A percentile compares a stretch with the other conserved stretches of the same genome.
phyloP scores from a whole-genome alignment of 1,284 basidiomycete genomes.

The Schizopora paradoxa region DNA sequence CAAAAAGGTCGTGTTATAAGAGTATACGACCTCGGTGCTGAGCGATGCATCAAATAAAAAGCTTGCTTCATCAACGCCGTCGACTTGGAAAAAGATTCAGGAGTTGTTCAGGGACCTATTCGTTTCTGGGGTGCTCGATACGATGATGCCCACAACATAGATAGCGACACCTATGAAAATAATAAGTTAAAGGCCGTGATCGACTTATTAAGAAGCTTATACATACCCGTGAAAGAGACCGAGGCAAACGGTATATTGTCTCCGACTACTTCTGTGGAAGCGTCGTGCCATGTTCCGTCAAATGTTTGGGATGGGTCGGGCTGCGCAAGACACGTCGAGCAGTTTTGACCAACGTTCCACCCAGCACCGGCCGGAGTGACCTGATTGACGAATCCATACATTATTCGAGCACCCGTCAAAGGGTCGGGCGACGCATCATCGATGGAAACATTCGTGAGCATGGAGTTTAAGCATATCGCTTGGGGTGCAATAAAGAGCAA shows the following conservation, averaged over 20 bases:
- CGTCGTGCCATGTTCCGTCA: conserved; percentile 5
- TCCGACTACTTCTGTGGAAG: conserved; percentile 1
- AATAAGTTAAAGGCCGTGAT: too few relatives aligned
- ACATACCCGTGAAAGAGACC: conserved; percentile 2
- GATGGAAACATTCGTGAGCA: conserved; percentile 33
- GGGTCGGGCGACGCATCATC: conserved; percentile 38
- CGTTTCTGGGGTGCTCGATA: not conserved
- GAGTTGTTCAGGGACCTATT: too few relatives aligned
- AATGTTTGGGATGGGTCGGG: conserved; percentile 20
- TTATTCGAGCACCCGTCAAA: conserved; percentile 26
- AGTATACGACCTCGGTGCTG: not conserved
- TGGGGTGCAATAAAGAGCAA: too few relatives aligned
- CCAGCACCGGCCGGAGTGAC: conserved; percentile 14
- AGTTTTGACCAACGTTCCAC: conserved; percentile 28
- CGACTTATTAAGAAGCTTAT: too few relatives aligned
- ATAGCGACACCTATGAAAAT: conserved; percentile 1
- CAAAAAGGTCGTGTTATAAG: conserved; percentile 6
- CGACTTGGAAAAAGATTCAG: conserved; percentile 2
- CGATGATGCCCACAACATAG: conserved; percentile 5
- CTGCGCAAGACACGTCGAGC: conserved; percentile 22
- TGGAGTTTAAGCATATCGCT: too few relatives aligned
- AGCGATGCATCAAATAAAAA: conserved; percentile 3
- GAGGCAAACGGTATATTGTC: not conserved
- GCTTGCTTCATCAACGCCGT: not conserved
- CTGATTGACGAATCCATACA: conserved; percentile 25